These are phyloP conservation scores for Ziziphus jujuba DNA, from an alignment of 306 rosid genomes.

Conservation along the genomic window DNA sequence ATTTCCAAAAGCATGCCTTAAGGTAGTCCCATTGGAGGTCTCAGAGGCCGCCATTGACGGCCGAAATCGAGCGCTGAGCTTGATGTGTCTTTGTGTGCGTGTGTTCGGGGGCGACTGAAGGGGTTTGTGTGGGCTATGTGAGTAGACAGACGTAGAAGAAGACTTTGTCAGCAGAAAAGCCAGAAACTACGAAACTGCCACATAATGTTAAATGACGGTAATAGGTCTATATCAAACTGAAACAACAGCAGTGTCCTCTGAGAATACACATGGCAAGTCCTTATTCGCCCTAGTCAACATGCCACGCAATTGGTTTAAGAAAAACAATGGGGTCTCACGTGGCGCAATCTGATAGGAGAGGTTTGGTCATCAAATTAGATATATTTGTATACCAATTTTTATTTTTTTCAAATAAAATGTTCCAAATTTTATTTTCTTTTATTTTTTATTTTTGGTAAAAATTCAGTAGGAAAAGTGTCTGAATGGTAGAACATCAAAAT, in stretches of 20 bases:
- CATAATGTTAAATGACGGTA: neutral
- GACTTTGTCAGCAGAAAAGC: conserved; percentile 16
- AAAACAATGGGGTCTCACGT: conserved; percentile 5
- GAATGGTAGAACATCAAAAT: no score
- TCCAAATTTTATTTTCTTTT: no score
- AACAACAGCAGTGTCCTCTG: conserved; percentile 11
- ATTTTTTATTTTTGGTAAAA: no score
- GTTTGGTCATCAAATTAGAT: no score
- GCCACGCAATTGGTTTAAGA: conserved; percentile 18
- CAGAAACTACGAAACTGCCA: neutral
- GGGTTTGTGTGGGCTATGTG: conserved; percentile 26
- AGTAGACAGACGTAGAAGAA: conserved; percentile 16
- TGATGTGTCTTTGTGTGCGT: conserved; percentile 2
- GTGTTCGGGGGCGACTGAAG: conserved; percentile 15
- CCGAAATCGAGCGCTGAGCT: conserved; percentile 42
- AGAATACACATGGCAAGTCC: neutral
- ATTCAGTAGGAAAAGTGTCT: no score
- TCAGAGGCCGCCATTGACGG: conserved; percentile 94
- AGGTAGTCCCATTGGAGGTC: conserved; percentile 41
- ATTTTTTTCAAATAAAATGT: no score
- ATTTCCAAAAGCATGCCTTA: conserved; percentile 82
- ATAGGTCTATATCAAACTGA: neutral
- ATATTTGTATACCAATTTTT: no score
- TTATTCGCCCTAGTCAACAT: neutral
- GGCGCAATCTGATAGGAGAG: conserved; percentile 14